Evolutionary conservation across 1,139 yeast species (phyloP), one percentile per base, ranked within the genome.

Genomic region (Hanseniaspora gamundiae): DNA sequence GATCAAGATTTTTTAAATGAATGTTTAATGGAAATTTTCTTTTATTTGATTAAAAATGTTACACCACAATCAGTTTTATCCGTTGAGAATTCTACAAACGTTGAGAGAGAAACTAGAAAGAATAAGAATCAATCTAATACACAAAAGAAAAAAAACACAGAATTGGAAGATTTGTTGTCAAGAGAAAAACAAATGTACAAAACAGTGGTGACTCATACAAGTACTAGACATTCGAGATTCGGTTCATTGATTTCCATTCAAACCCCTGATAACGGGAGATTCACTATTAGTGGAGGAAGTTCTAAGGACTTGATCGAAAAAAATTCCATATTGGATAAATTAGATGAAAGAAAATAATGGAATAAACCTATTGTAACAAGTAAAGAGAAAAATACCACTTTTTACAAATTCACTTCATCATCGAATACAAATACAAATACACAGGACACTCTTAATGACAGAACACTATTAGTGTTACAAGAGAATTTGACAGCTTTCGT

Each of bases 191-290:
- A 68, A 36, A 61, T 78, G 49, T 76, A 74, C 49, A 69, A 66
- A 41, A 60, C 64, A 17, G 75, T 75, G 36, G 68, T 72, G 16
- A 73, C 70, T 51, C 67, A 70, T 43, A 67, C 76, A 4, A 75
- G 82, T 1, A 74, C 88, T 0, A 71, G 98, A 44, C 98, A 91
- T 57, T 91, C 94, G 3, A 71, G 95, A 38, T 91, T 91, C 65
- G 98, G 98, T 1, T 79, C 97, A 0, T 67, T 88, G 51, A 62
- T 87, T 10, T 80, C 94, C 1, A 69, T 87, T 27, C 76, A 79
- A 48, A 72, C 76, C 24, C 68, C 71, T 13, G 74, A 73, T 45
- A 70, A 72, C 47, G 74, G 72, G 8, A 69, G 82, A 39, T 65
- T 84, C 24, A 76, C 85, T 14, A 76, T 86, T 0, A 77, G 94